Evolutionary conservation across 192 early-diverging fungal genomes (phyloP).

Genomic region (Backusella westeae): DNA sequence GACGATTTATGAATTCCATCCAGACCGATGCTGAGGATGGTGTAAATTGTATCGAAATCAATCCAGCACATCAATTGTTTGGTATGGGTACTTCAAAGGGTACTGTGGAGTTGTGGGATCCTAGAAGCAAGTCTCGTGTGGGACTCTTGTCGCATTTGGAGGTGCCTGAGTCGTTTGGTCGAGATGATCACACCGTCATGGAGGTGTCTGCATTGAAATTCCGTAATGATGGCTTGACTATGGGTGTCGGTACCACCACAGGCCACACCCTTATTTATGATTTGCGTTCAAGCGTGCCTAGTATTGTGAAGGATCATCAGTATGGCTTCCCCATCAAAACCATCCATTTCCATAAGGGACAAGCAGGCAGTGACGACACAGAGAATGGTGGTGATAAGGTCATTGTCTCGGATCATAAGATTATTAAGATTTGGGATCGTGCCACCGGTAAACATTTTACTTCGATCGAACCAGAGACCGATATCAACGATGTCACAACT

Average conservation of each 20-base stretch:
- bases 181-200: constrained; percentile 34
- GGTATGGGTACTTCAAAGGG: constrained; percentile 89
- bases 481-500: constrained; percentile 92
- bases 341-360: constrained; percentile 73
- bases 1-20: constrained; percentile 86
- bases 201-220: constrained; percentile 81
- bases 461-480: constrained; percentile 84
- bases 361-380: constrained; percentile 42
- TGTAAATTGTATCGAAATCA: constrained; percentile 72
- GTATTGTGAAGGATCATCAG: constrained; percentile 95
- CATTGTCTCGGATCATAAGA: constrained; percentile 84
- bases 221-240: constrained; percentile 80
- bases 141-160: constrained; percentile 61
- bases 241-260: constrained; percentile 85
- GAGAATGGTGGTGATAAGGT: constrained; percentile 60
- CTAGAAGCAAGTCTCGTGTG: constrained; percentile 70
- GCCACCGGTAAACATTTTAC: constrained; percentile 84
- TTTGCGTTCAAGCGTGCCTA: constrained; percentile 79
- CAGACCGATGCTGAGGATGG: constrained; percentile 63
- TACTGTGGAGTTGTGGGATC: constrained; percentile 94
- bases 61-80: constrained; percentile 91
- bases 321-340: constrained; percentile 93
- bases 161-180: constrained; percentile 37
- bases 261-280: constrained; percentile 95
- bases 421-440: constrained; percentile 93